These are phyloP conservation scores for Chlamydomonas sphaeroides DNA, from an alignment of 139 green algal genomes.

Conservation along the genomic window DNA sequence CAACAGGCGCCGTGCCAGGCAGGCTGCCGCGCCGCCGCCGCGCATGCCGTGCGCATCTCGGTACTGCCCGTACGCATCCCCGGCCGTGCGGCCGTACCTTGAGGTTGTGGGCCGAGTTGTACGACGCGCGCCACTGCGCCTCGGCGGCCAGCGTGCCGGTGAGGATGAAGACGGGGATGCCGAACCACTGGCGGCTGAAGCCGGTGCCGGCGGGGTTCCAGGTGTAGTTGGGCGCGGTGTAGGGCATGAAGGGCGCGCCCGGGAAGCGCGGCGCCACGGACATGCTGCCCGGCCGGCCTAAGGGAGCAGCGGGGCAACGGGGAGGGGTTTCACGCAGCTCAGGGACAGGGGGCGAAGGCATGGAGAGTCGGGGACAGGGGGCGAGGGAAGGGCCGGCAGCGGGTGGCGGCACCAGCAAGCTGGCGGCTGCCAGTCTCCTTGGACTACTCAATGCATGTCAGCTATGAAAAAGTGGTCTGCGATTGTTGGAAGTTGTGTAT, in stretches of 20 bases:
- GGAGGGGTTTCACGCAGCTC: too few relatives aligned
- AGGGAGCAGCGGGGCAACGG: too few relatives aligned
- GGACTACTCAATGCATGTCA: neutral
- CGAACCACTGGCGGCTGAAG: constrained; percentile 1
- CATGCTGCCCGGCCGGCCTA: neutral
- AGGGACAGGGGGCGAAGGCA: neutral
- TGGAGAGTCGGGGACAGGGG: neutral
- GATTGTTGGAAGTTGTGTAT: too few relatives aligned
- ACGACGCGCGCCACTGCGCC: constrained; percentile 44
- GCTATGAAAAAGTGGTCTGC: neutral
- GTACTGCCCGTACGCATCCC: neutral
- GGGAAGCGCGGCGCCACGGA: constrained; percentile 5
- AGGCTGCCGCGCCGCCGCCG: too few relatives aligned
- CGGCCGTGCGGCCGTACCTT: neutral
- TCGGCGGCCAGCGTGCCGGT: constrained; percentile 23
- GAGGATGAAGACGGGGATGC: constrained; percentile 29
- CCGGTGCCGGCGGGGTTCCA: constrained; percentile 26
- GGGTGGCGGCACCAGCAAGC: neutral
- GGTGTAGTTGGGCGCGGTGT: neutral
- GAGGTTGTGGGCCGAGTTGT: constrained; percentile 43
- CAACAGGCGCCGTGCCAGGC: too few relatives aligned
- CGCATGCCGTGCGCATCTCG: too few relatives aligned
- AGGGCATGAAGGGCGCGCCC: neutral
- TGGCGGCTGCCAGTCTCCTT: neutral
- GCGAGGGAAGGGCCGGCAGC: neutral